Conservation (phyloP, 1,284 basidiomycete genomes). For the Pascua guehoae region DNA sequence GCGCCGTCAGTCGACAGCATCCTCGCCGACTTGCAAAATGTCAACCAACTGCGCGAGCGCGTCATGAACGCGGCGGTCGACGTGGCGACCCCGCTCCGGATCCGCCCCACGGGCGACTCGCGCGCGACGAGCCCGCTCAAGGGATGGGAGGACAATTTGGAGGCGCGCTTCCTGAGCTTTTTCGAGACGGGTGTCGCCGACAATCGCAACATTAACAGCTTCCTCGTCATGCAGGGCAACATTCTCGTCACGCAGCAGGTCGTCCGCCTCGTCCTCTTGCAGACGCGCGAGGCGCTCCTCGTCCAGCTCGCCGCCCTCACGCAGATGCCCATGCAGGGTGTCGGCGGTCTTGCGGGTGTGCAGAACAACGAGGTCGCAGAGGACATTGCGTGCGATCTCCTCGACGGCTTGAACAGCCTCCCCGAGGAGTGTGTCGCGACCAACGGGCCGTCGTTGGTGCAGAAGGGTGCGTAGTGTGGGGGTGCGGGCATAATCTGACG, state of each 20-base stretch:
- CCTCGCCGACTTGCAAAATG: conserved; percentile 34
- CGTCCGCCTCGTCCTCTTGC: conserved; percentile 37
- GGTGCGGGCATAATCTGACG: background rate
- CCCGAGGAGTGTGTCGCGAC: conserved; percentile 40
- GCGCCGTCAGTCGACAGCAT: conserved; percentile 32
- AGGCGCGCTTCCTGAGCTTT: conserved; percentile 32
- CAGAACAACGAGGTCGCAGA: conserved; percentile 31
- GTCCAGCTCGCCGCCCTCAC: conserved; percentile 31
- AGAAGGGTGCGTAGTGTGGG: conserved; percentile 28
- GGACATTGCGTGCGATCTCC: conserved; percentile 40
- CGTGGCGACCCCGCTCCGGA: conserved; percentile 25
- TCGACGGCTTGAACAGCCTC: conserved; percentile 39
- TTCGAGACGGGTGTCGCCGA: conserved; percentile 25
- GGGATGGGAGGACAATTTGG: conserved; percentile 40
- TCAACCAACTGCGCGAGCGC: conserved; percentile 32
- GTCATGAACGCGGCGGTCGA: conserved; percentile 23
- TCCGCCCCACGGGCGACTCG: conserved; percentile 30
- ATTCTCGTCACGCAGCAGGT: conserved; percentile 44
- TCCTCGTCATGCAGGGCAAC: conserved; percentile 40
- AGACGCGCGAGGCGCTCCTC: conserved; percentile 33
- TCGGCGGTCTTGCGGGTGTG: conserved; percentile 24
- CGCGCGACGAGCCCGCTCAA: conserved; percentile 23
- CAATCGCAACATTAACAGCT: conserved; percentile 30
- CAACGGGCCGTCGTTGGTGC: conserved; percentile 42
- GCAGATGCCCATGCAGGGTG: conserved; percentile 31